Percentiles rank a stretch among this genome's conserved stretches.
Conservation (phyloP, 495 filamentous ascomycete genomes). For the Immersiella caudata region DNA sequence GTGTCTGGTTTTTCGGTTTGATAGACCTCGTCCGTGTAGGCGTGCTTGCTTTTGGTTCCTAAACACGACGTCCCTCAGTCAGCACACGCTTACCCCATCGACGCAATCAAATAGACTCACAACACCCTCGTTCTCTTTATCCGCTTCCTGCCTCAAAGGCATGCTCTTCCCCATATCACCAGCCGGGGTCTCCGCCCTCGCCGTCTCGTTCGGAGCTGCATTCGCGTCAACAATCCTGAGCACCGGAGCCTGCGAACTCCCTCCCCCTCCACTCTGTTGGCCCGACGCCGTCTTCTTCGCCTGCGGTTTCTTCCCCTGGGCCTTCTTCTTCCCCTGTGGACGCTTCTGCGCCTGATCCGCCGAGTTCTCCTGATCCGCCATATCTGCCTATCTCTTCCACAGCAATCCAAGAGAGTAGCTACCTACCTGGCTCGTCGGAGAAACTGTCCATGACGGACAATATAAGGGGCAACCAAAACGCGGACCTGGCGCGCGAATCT, state of each 20-base stretch:
- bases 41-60: neutral
- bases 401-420: neutral
- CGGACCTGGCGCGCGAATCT: neutral
- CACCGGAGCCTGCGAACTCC: conserved; percentile 1
- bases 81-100: neutral
- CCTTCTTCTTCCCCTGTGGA: conserved; percentile 10
- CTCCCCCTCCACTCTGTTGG: neutral
- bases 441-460: neutral
- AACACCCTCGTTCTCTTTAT: conserved; percentile 6
- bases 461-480: neutral
- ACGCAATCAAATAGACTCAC: neutral
- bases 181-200: neutral
- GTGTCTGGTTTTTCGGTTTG: neutral
- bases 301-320: neutral
- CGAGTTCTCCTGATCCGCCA: neutral
- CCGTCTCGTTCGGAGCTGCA: conserved; percentile 21
- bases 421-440: neutral
- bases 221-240: conserved; percentile 25
- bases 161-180: neutral
- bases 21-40: neutral
- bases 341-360: neutral
- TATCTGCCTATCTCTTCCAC: neutral
- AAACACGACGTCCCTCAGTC: neutral
- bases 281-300: conserved; percentile 1
- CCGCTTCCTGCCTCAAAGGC: neutral